Evolutionary conservation across 148 eudicot species (phyloP), one percentile per base, ranked within the genome.

Genomic region (Rhododendron ferrugineum): DNA sequence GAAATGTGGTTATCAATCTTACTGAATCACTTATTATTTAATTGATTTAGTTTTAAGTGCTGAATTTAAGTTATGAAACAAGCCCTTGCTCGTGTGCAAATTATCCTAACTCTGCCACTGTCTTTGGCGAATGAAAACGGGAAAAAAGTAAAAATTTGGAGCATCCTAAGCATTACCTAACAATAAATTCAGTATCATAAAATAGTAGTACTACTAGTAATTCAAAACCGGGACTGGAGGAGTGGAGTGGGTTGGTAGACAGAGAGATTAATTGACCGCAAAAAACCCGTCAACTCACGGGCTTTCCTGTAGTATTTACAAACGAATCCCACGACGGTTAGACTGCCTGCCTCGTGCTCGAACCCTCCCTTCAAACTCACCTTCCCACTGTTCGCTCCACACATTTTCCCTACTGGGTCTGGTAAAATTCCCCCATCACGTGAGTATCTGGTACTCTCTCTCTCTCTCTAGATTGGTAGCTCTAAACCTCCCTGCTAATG

Each of bases 311-410:
- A 8, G 11, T 42, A 6, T 0, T 0, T 52, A 18, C 11, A 8
- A 36, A 74, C 9, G 46, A 0, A 15, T 2, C 78, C 7, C 44
- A 23, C 11, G 80, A 77, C 13, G 15, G 80, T 77, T 42, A 23
- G 80, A 42, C 6, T 42, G 11, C 30, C 6, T 42, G 11, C 30
- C 80, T 23, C 80, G 80, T 77, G 80, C 80, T 42, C 50, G 7
- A 23, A 77, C 44, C 79, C 79, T 36, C 79, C 79, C 42, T 37
- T 75, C 79, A 75, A 75, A 20, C 80, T 23, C n/a, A 42, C 80
- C 28, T 40, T 44, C 80, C 80, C 79, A 20, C 80, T 37, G 40
- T 40, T 10, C 6, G 80, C 32, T 20, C 11, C 49, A 23, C 47
- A 22, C 28, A 42, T 32, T 30, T 73, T 16, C 11, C 80, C 37